Conservation (phyloP, 805 yeast genomes). For the Lachancea mirantina region DNA sequence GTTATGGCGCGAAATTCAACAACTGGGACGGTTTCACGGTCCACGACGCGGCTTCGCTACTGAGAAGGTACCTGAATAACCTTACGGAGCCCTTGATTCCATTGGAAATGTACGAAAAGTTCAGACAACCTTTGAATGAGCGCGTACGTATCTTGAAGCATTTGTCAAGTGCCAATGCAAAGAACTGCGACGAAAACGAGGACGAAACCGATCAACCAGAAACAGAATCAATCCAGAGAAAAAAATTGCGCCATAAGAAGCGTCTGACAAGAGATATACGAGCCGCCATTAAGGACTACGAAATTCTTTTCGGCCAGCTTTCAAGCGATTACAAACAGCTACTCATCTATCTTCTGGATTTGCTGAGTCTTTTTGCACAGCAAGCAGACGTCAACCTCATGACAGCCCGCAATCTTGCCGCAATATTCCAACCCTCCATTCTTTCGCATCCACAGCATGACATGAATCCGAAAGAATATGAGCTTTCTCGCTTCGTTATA, state of each 20-base stretch:
- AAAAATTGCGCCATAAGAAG: conserved; percentile 44
- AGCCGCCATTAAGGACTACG: conserved; percentile 65
- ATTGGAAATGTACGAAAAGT: conserved; percentile 61
- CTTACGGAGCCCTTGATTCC: conserved; percentile 93
- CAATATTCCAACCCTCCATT: conserved; percentile 95
- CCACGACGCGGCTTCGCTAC: conserved; percentile 91
- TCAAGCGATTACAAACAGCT: conserved; percentile 78
- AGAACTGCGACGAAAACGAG: conserved; percentile 8
- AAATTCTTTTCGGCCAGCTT: conserved; percentile 54
- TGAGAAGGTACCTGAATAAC: conserved; percentile 78
- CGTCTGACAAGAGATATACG: conserved; percentile 57
- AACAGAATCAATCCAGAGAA: conserved; percentile 28
- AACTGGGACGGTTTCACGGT: conserved; percentile 92
- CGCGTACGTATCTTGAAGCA: conserved; percentile 62
- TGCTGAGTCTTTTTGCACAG: conserved; percentile 76
- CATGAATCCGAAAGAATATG: conserved; percentile 87
- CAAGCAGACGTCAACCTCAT: conserved; percentile 73
- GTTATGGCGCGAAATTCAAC: conserved; percentile 70
- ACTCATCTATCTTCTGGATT: conserved; percentile 77
- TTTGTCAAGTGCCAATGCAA: conserved; percentile 33
- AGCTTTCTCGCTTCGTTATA: conserved; percentile 74
- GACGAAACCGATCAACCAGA: conserved; percentile 16
- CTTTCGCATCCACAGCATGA: conserved; percentile 90
- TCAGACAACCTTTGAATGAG: conserved; percentile 67
- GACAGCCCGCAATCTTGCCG: conserved; percentile 91